Base-by-base conservation (phyloP, 352 stramenopile species). In the Globisporangium heterothallicum region DNA sequence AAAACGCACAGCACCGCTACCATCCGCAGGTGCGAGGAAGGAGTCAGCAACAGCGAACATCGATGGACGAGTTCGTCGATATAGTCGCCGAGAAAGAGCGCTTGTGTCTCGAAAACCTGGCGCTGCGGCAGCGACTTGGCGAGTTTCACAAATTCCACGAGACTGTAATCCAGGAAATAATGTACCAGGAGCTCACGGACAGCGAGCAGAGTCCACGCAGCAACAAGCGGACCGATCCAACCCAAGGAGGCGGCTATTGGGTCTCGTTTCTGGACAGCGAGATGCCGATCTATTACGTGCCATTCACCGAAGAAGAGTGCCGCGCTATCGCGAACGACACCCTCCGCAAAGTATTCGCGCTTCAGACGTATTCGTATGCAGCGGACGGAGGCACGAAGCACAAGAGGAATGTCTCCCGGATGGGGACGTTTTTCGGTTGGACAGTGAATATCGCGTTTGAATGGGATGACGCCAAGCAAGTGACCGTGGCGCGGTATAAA, bases 391-490 rank as follows among this genome's bases (percentile, higher is more conserved):
- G n/a, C n/a, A n/a, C n/a, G n/a, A n/a, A n/a, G n/a, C n/a, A n/a
- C n/a, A n/a, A n/a, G n/a, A n/a, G n/a, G n/a, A n/a, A n/a, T n/a
- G n/a, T n/a, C n/a, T n/a, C n/a, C n/a, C n/a, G n/a, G n/a, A n/a
- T n/a, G n/a, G n/a, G n/a, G n/a, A n/a, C n/a, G 25, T 56, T 56
- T 27, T 55, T 55, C 38, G 38, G 48, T 25, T 49, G 49, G 36
- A 14, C 26, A 35, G 10, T 26, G 13, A n/a, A 38, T 13, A 12
- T 55, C 13, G 25, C n/a, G 5, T 32, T 51, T 18, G 51, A 51
- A 19, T 49, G 32, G 16, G 30, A 51, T 25, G 16, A 43, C 1
- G 13, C 14, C 16, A n/a, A 40, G 14, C 29, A 36, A 10, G 22
- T 22, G 16, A 14, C 9, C 30, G 44, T 58, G 42, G 24, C 45